phyloP scores from a whole-genome alignment of 2,329 filamentous ascomycete genomes.

The Microsporum audouinii region DNA sequence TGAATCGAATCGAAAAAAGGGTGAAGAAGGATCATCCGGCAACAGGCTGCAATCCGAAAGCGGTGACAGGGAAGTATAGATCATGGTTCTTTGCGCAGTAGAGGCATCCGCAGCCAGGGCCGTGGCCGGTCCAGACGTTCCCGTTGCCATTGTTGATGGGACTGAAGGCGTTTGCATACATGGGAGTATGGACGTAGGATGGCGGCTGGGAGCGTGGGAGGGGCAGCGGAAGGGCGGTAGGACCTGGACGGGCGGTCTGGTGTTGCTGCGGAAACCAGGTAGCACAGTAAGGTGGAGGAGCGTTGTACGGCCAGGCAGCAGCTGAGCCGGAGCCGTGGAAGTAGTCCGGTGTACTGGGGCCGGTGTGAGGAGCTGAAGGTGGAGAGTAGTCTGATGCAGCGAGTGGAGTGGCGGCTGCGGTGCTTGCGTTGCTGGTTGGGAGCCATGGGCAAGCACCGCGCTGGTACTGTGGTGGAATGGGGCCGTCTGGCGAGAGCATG shows the following conservation, averaged over 20 bases:
- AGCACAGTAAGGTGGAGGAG: slow-evolving; percentile 32
- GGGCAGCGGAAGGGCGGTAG: neutral
- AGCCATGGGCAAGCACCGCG: slow-evolving; percentile 36
- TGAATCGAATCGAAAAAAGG: slow-evolving; percentile 8
- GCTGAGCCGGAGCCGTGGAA: slow-evolving; percentile 21
- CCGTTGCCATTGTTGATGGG: slow-evolving; percentile 19
- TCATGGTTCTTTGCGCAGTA: slow-evolving; percentile 41
- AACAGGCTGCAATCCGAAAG: slow-evolving; percentile 34
- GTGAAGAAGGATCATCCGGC: slow-evolving; percentile 12
- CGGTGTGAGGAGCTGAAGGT: slow-evolving; percentile 39
- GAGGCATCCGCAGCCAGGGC: slow-evolving; percentile 37
- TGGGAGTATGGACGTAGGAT: slow-evolving; percentile 39
- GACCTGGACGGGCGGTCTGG: slow-evolving; percentile 21
- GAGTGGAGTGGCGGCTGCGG: slow-evolving; percentile 28
- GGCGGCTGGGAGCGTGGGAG: slow-evolving; percentile 35
- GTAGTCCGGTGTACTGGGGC: slow-evolving; percentile 38
- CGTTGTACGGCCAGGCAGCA: slow-evolving; percentile 33
- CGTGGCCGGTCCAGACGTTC: slow-evolving; percentile 36
- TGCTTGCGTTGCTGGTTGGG: slow-evolving; percentile 38
- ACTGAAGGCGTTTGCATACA: slow-evolving; percentile 37
- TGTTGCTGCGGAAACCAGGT: slow-evolving; percentile 29
- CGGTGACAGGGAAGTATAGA: slow-evolving; percentile 37
- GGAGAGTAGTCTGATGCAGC: slow-evolving; percentile 41
- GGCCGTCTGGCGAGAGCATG: slow-evolving; percentile 37
- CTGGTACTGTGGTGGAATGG: slow-evolving; percentile 42